Evolutionary conservation across 371 early-diverging fungal genomes (phyloP), one percentile per base, ranked within the genome.

Genomic region (Capniomyces stellatus): DNA sequence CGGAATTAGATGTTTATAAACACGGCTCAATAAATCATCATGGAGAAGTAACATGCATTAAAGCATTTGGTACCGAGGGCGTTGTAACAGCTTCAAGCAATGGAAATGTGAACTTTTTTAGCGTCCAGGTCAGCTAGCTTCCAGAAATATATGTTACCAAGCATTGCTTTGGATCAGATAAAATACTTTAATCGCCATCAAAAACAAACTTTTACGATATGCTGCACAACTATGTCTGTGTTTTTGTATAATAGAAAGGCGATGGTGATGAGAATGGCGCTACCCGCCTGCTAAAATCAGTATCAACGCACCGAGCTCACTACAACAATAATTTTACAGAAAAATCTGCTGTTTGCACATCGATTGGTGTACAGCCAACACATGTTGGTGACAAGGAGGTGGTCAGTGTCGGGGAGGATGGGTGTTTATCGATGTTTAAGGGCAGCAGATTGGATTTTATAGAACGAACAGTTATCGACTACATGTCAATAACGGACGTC

Each of bases 401-500:
- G 15, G 52, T 42, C 23, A 52, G 52, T 24, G 29, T 29, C 21
- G 52, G 52, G 3, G 52, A 52, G 21, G 52, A 52, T 23, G 52
- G 52, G 4, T 10, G 8, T 10, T 3, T 48, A 44, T 8, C 46
- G 21, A 23, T 44, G 21, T 23, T 44, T 44, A 10, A 4, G 12
- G 12, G 24, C 21, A 44, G 19, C 46, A n/a, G 4, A 30, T 51
- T 51, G 12, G 23, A 4, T 51, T 28, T 51, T 4, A 22, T 29
- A 40, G 51, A 30, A 18, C 4, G 51, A 10, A n/a, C 29, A 46
- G 52, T 10, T 10, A 19, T 42, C 3, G 52, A 52, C 24, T 43
- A 46, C 40, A 28, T 42, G 4, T 29, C 52, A 10, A 52, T 52
- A 47, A 52, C 52, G 22, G 52, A 52, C 30, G 4, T 52, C 12